phyloP scores from a whole-genome alignment of 1,284 basidiomycete genomes.

The Stygiomarasmius scandens region DNA sequence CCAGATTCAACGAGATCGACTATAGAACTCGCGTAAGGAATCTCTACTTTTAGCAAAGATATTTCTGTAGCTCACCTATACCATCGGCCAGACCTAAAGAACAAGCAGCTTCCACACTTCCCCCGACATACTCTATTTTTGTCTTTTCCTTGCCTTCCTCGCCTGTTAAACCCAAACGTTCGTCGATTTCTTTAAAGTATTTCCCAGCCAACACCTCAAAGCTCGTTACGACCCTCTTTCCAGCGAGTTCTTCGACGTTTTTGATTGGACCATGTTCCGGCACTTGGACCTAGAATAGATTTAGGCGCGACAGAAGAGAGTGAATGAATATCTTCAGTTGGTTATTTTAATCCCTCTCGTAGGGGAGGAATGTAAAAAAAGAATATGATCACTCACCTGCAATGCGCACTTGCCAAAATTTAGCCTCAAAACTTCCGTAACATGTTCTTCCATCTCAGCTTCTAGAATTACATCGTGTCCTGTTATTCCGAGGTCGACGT shows the following conservation, averaged over 20 bases:
- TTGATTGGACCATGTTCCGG: conserved; percentile 79
- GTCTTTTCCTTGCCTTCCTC: conserved; percentile 63
- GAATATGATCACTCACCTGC: conserved; percentile 28
- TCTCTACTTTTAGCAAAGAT: too few species aligned
- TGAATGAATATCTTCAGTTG: background rate
- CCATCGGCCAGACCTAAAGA: conserved; percentile 96
- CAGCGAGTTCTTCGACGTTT: conserved; percentile 79
- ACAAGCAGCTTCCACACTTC: conserved; percentile 98
- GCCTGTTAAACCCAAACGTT: conserved; percentile 49
- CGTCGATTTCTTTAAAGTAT: conserved; percentile 82
- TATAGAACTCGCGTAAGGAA: too few species aligned
- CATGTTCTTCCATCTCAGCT: conserved; percentile 74
- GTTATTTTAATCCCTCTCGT: too few species aligned
- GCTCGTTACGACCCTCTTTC: conserved; percentile 92
- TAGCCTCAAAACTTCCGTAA: conserved; percentile 83
- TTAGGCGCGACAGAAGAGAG: background rate
- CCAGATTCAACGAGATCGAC: conserved; percentile 98
- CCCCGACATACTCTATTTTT: conserved; percentile 93
- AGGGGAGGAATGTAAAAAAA: background rate
- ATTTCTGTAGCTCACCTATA: conserved; percentile 72
- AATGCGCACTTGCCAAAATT: conserved; percentile 95
- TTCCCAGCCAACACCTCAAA: conserved; percentile 87
- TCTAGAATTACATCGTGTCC: conserved; percentile 98
- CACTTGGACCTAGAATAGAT: conserved; percentile 79
- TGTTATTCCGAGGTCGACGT: conserved; percentile 92